Percentiles rank a stretch among this genome's conserved stretches.
Conservation (phyloP, 176 grass and related monocot species). For the Triticum urartu region DNA sequence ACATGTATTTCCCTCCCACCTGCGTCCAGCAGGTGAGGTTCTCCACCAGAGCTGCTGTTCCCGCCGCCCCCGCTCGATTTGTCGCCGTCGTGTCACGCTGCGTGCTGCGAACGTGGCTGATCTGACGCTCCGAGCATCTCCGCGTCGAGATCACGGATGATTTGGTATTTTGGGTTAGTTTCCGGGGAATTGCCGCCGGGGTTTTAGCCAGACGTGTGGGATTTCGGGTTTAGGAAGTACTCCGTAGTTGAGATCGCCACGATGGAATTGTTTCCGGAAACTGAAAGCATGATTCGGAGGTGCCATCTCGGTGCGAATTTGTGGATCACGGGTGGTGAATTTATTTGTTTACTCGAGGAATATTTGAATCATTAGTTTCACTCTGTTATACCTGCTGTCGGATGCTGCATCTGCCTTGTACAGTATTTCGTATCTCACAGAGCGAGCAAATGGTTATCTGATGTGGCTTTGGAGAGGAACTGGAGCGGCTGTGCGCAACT, state of each 20-base stretch:
- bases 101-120: not conserved
- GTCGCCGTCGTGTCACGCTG: not conserved
- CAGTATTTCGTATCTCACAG: not conserved
- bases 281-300: not conserved
- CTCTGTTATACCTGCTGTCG: not conserved
- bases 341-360: not conserved
- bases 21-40: constrained; percentile 64
- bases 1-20: constrained; percentile 89
- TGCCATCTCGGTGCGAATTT: not conserved
- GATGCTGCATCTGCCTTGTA: not conserved
- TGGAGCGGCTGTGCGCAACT: not conserved
- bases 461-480: not conserved
- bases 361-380: not conserved
- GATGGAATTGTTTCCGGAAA: not conserved
- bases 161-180: not conserved
- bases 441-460: not conserved
- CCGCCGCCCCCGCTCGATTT: not conserved
- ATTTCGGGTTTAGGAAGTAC: not conserved
- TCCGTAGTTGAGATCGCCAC: not conserved
- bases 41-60: not conserved
- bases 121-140: not conserved
- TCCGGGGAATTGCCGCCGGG: not conserved
- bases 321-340: not conserved
- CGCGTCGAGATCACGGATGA: not conserved
- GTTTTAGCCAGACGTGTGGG: not conserved